Percentiles rank a stretch among this genome's conserved stretches.
Evolutionary conservation across 257 asterid species (phyloP).

Genomic region (Solanum infundibuliforme): DNA sequence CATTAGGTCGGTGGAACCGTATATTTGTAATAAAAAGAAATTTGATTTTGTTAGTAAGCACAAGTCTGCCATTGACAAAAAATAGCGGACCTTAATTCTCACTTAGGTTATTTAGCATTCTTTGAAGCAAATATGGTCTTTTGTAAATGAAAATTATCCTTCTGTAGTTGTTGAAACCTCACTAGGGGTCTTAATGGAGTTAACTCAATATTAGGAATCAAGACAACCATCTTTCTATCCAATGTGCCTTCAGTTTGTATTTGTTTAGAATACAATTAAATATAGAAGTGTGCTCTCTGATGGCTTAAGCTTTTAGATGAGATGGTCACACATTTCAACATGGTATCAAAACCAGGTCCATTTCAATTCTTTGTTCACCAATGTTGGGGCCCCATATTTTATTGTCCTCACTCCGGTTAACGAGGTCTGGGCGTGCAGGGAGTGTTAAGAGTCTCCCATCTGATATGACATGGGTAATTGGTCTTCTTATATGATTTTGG

Average conservation of each 20-base stretch:
- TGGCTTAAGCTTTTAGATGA: neutral
- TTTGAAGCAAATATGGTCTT: neutral
- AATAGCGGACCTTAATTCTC: neutral
- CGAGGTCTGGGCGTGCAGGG: neutral
- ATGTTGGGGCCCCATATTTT: neutral
- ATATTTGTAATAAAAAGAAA: neutral
- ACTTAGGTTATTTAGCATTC: neutral
- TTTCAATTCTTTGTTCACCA: neutral
- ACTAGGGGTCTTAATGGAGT: neutral
- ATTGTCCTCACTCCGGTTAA: neutral
- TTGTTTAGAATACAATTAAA: neutral
- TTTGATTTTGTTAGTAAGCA: neutral
- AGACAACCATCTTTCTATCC: neutral
- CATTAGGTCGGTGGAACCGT: neutral
- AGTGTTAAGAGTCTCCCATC: neutral
- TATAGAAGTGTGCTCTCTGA: neutral
- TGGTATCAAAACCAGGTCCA: neutral
- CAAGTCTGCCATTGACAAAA: neutral
- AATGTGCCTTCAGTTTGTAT: neutral
- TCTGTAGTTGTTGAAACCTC: neutral
- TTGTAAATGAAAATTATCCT: rapidly evolving
- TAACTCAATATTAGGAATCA: neutral
- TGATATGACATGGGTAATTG: neutral
- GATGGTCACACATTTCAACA: neutral
- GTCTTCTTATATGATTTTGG: neutral